phyloP scores from a whole-genome alignment of 495 filamentous ascomycete species.

The Alectoria sarmentosa region DNA sequence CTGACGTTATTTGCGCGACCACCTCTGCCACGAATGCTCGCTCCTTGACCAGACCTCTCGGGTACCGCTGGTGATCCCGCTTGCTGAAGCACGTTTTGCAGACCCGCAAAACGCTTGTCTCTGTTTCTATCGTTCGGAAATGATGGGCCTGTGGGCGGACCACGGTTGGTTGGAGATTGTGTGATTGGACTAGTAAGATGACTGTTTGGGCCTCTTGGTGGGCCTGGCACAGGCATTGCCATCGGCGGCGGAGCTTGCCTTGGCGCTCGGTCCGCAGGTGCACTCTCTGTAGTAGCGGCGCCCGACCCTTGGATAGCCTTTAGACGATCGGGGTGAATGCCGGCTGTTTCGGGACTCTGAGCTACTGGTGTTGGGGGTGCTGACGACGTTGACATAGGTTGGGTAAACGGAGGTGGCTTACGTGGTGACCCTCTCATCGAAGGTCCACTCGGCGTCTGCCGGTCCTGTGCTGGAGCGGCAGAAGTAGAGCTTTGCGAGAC shows the following conservation, averaged over 20 bases:
- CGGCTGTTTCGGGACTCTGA: constrained; percentile 21
- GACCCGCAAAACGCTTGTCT: constrained; percentile 27
- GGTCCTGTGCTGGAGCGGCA: constrained; percentile 15
- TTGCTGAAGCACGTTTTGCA: constrained; percentile 27
- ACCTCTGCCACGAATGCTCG: constrained; percentile 28
- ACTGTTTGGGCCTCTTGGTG: constrained; percentile 21
- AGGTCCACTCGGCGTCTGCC: constrained; percentile 25
- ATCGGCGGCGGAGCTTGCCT: constrained; percentile 20
- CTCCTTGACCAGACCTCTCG: constrained; percentile 25
- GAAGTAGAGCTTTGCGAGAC: constrained; percentile 3
- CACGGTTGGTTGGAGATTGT: constrained; percentile 20
- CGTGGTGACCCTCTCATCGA: constrained; percentile 21
- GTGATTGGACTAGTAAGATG: constrained; percentile 18
- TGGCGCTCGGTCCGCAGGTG: constrained; percentile 15
- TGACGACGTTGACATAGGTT: constrained; percentile 9
- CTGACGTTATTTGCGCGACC: constrained; percentile 24
- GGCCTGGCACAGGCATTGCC: constrained; percentile 12
- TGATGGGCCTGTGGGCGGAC: constrained; percentile 27
- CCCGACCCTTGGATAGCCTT: constrained; percentile 25
- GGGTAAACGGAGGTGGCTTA: constrained; percentile 16
- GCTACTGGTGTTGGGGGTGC: constrained; percentile 18
- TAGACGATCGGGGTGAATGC: constrained; percentile 28
- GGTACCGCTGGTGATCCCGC: constrained; percentile 11
- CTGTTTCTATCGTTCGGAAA: constrained; percentile 17
- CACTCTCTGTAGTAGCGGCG: constrained; percentile 9